Evolutionary conservation across 148 eudicot genomes (phyloP).

Genomic region (Rhododendron vialii): DNA sequence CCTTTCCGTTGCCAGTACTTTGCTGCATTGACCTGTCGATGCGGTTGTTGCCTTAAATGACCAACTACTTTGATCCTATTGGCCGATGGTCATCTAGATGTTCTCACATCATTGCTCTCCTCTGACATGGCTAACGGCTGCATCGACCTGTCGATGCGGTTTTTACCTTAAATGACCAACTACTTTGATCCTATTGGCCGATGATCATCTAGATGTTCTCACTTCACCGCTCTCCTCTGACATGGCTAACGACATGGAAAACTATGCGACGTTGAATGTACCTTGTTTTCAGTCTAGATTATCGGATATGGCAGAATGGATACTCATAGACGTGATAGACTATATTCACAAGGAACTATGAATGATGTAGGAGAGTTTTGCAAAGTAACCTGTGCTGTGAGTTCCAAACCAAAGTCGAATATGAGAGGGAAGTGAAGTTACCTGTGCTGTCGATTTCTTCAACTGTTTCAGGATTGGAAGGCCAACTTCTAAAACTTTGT

Average conservation of each 20-base stretch:
- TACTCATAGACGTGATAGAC: not conserved
- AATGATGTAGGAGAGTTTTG: not conserved
- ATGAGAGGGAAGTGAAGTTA: too few relatives aligned
- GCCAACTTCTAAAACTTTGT: not conserved
- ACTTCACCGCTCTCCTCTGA: not conserved
- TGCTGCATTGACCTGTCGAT: not conserved
- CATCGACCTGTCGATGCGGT: not conserved
- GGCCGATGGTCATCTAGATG: not conserved
- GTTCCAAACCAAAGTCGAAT: too few relatives aligned
- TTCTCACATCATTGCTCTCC: not conserved
- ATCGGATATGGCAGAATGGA: not conserved
- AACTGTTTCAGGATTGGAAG: not conserved
- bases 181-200: not conserved
- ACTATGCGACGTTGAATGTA: not conserved
- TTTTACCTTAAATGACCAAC: not conserved
- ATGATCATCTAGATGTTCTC: not conserved
- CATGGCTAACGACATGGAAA: not conserved
- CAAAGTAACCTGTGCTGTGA: not conserved
- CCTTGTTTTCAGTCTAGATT: not conserved
- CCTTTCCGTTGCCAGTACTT: not conserved
- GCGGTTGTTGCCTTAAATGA: not conserved
- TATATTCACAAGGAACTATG: not conserved
- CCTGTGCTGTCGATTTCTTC: too few relatives aligned
- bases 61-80: not conserved
- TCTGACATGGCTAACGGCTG: not conserved